phyloP scores from a whole-genome alignment of 495 filamentous ascomycete genomes.

The Penicillium canescens region DNA sequence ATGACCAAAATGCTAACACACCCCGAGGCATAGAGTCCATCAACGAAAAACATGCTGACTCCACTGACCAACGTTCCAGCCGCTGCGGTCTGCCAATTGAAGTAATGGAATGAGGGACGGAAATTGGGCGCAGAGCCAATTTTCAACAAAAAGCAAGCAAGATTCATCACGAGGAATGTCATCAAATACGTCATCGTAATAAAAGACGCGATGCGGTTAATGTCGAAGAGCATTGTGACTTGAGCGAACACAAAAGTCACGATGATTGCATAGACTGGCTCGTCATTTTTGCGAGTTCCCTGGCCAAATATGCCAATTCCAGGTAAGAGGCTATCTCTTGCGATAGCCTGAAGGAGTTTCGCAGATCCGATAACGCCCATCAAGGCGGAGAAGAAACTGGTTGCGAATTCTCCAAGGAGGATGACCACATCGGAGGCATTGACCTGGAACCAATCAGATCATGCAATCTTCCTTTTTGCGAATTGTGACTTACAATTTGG shows the following conservation, averaged over 20 bases:
- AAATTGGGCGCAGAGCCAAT: conserved; percentile 95
- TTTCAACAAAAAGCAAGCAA: conserved; percentile 85
- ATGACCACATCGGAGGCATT: conserved; percentile 72
- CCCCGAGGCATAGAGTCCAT: conserved; percentile 75
- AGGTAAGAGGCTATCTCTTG: conserved; percentile 76
- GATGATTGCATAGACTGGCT: conserved; percentile 76
- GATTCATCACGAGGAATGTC: conserved; percentile 64
- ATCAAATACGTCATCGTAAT: conserved; percentile 88
- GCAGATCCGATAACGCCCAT: conserved; percentile 88
- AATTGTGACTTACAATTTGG: conserved; percentile 54
- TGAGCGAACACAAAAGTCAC: conserved; percentile 76
- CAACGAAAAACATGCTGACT: conserved; percentile 85
- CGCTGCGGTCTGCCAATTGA: conserved; percentile 82
- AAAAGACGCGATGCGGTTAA: conserved; percentile 86
- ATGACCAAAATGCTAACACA: conserved; percentile 73
- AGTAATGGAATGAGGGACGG: conserved; percentile 82
- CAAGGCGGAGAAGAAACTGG: conserved; percentile 78
- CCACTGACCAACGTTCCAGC: conserved; percentile 72
- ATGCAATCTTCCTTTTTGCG: neutral
- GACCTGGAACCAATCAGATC: conserved; percentile 41
- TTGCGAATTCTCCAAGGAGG: conserved; percentile 79
- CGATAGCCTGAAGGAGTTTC: conserved; percentile 85
- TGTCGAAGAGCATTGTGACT: conserved; percentile 77
- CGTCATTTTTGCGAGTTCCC: conserved; percentile 72
- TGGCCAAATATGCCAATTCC: conserved; percentile 74